Evolutionary conservation across 2,329 filamentous ascomycete genomes (phyloP).

Genomic region (Byssothecium circinans): DNA sequence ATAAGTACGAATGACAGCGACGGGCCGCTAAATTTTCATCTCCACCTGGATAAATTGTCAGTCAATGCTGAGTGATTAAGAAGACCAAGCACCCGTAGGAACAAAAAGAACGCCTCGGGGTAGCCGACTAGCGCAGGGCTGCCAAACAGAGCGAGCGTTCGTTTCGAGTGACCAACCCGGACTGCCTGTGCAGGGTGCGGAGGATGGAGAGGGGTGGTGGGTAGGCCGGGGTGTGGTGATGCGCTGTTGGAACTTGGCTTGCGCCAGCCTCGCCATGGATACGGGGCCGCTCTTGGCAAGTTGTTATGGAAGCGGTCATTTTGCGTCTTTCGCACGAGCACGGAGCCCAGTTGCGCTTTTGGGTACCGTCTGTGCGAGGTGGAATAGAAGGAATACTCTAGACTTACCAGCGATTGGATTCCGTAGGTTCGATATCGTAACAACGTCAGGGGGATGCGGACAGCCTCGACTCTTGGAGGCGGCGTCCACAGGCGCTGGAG

Average conservation of each 20-base stretch:
- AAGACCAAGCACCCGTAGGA: neutral
- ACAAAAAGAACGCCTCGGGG: neutral
- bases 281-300: neutral
- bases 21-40: conserved; percentile 8
- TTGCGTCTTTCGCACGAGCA: neutral
- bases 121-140: too few relatives aligned
- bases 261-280: conserved; percentile 1
- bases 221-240: neutral
- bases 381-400: too few relatives aligned
- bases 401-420: too few relatives aligned
- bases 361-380: neutral
- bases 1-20: neutral
- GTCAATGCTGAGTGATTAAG: neutral
- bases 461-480: too few relatives aligned
- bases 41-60: conserved; percentile 6
- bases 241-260: neutral
- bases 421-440: too few relatives aligned
- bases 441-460: too few relatives aligned
- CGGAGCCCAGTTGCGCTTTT: neutral
- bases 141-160: neutral
- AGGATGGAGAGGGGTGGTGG: neutral
- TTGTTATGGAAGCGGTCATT: neutral
- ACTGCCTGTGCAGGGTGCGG: conserved; percentile 1
- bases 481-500: too few relatives aligned
- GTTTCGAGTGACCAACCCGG: neutral